Percentiles rank a stretch among this genome's conserved stretches.
Conservation (phyloP, 331 rosid species). For the Malus hybrid region DNA sequence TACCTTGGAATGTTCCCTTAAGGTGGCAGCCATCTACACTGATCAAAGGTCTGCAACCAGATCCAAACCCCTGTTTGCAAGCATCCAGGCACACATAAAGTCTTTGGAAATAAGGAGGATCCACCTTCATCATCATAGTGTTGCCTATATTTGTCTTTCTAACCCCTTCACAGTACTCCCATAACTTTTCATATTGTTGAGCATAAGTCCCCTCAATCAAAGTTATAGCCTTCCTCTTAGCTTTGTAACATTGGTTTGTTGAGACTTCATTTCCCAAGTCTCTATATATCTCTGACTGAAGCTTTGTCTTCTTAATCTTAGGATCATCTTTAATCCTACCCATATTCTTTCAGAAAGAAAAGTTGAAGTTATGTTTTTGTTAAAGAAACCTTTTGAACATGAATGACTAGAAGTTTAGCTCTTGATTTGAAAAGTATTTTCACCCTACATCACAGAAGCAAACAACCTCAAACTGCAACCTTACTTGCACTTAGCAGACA, state of each 20-base stretch:
- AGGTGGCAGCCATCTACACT: background rate
- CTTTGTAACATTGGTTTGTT: background rate
- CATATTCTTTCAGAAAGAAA: background rate
- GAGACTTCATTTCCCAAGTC: background rate
- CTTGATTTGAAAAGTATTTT: background rate
- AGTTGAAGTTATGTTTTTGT: no score
- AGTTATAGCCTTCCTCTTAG: background rate
- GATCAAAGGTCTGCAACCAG: background rate
- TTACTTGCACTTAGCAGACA: no score
- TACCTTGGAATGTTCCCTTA: background rate
- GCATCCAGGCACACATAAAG: background rate
- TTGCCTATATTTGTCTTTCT: background rate
- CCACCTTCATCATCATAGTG: background rate
- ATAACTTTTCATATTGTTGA: background rate
- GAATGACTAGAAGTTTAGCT: background rate
- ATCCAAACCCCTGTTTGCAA: background rate
- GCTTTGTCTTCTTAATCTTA: background rate
- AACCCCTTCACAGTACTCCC: background rate
- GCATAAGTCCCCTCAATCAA: background rate
- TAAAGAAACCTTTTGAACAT: background rate
- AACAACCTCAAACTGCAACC: background rate
- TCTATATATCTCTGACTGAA: background rate
- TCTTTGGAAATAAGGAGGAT: background rate
- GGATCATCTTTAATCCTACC: background rate
- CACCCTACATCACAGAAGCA: background rate